Conservation (phyloP, 345 rosid genomes). For the Lepidium didymum region DNA sequence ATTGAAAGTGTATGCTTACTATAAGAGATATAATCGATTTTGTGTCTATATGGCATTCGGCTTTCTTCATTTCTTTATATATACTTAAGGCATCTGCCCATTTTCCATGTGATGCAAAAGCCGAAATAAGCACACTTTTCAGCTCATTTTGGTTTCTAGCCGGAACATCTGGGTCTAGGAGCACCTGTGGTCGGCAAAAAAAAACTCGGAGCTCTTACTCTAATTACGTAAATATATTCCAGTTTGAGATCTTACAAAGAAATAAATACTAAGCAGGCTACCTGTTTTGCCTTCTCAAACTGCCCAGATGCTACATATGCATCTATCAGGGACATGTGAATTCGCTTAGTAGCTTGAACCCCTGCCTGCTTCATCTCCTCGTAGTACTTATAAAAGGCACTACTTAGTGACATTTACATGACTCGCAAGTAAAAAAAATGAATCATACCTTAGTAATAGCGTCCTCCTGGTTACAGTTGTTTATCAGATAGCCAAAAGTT, state of each 20-base stretch:
- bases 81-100: conserved; percentile 54
- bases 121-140: conserved; percentile 52
- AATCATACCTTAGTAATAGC: conserved; percentile 54
- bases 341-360: conserved; percentile 44
- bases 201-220: neutral
- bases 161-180: conserved; percentile 39
- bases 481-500: conserved; percentile 63
- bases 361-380: conserved; percentile 39
- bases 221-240: neutral
- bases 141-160: conserved; percentile 42
- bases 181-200: conserved; percentile 38
- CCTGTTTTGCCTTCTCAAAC: conserved; percentile 86
- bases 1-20: conserved; percentile 41
- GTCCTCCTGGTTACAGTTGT: conserved; percentile 45
- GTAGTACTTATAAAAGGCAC: conserved; percentile 40
- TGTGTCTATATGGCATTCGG: conserved; percentile 43
- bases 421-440: neutral
- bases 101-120: conserved; percentile 64
- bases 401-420: neutral
- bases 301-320: conserved; percentile 68
- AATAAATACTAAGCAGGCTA: conserved; percentile 15
- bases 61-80: conserved; percentile 60
- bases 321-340: conserved; percentile 63
- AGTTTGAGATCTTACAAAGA: neutral
- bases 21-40: conserved; percentile 60